These are phyloP conservation scores for Wickerhamomyces sydowiorum DNA, from an alignment of 805 yeast species.

Conservation along the genomic window DNA sequence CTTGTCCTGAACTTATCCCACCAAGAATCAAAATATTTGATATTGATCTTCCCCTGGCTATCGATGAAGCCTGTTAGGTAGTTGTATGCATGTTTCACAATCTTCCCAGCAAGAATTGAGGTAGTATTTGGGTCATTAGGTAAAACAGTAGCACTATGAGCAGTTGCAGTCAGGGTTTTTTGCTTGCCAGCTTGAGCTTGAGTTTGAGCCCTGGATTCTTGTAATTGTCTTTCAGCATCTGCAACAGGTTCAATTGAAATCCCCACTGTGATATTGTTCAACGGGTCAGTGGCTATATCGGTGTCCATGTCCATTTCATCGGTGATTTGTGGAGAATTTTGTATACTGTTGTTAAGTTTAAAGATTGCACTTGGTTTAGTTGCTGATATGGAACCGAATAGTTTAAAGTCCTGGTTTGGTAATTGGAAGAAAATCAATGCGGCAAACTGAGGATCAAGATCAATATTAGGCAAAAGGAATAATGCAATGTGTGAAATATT, in stretches of 20 bases:
- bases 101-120: constrained; percentile 73
- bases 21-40: constrained; percentile 88
- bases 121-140: constrained; percentile 36
- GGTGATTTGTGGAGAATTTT: constrained; percentile 28
- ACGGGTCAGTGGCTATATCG: constrained; percentile 22
- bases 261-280: constrained; percentile 51
- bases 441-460: constrained; percentile 61
- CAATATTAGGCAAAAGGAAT: constrained; percentile 79
- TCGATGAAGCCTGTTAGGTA: constrained; percentile 86
- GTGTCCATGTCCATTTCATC: constrained; percentile 55
- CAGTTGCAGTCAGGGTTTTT: constrained; percentile 16
- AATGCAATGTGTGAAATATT: constrained; percentile 74
- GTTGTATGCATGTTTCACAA: constrained; percentile 89
- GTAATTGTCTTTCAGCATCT: constrained; percentile 57
- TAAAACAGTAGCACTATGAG: constrained; percentile 24
- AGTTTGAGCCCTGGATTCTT: constrained; percentile 26
- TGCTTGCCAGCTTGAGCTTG: constrained; percentile 6
- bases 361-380: constrained; percentile 89
- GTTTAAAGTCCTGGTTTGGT: constrained; percentile 46
- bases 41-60: constrained; percentile 71
- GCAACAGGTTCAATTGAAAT: constrained; percentile 82
- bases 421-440: constrained; percentile 89
- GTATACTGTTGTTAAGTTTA: constrained; percentile 49
- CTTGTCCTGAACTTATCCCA: constrained; percentile 85
- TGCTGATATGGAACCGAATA: constrained; percentile 57